Base-by-base conservation (phyloP, 1,139 yeast species). In the Yamadazyma aaseri region DNA sequence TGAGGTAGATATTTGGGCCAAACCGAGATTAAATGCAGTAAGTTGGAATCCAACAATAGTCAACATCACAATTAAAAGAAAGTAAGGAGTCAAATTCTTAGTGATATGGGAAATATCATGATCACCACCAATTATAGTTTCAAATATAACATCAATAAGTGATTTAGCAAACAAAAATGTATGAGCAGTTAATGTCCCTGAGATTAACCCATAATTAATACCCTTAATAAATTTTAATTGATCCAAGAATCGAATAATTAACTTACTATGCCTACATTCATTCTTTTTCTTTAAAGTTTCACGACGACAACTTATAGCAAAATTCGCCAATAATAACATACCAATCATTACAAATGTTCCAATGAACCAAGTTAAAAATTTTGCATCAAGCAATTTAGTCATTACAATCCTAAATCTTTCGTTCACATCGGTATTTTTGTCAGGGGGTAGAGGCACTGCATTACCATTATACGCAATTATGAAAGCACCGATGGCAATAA, bases 141-240 rank as follows among this genome's bases (percentile, higher is more conserved):
- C 69, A 2, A 79, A 53, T 4, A 82, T 56, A 13, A 84, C 76
- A 49, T 86, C 95, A 11, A 87, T 84, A 0, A 86, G 73, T 1
- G 90, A 79, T 56, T 89, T 89, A 18, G 96, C 96, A 62, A 86
- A 74, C 34, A 89, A 67, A 37, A 89, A 72, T 1, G 95, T 85
- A 53, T 86, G 95, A 0, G 96, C 95, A 0, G 95, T 84, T 33
- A 87, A 64, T 0, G 83, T 76, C 2, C 96, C 96, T 29, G 90
- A 81, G 2, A 81, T 65, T 11, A 80, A 55, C 2, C 96, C 96
- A 52, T 71, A 84, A 20, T 75, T 58, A 8, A 76, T 58, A 2
- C 90, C 96, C 50, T 70, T 61, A 13, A 50, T 39, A 39, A 66
- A 63, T 25, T 55, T 56, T 27, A 49, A 49, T 31, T 48, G 50